A percentile compares a stretch with the other conserved stretches of the same genome.
These are phyloP conservation scores for Leishmania tropica DNA, from an alignment of 208 protist genomes.

Conservation along the genomic window DNA sequence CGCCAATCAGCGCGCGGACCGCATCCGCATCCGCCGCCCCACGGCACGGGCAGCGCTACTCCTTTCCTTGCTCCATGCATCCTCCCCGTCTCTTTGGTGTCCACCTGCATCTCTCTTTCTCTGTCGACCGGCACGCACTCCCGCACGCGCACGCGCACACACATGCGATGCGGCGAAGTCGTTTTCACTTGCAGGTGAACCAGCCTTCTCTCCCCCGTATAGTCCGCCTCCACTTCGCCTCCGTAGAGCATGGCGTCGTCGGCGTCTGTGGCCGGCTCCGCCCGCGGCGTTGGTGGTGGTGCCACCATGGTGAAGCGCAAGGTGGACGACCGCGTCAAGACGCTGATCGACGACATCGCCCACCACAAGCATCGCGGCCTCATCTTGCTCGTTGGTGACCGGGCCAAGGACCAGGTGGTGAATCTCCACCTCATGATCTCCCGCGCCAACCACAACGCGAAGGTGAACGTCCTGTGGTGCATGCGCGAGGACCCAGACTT, in stretches of 20 bases:
- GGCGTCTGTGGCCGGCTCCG: slow-evolving; percentile 52
- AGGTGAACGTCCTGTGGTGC: slow-evolving; percentile 99
- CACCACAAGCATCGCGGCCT: slow-evolving; percentile 95
- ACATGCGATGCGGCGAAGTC: neutral
- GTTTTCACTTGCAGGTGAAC: neutral
- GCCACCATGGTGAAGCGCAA: slow-evolving; percentile 69
- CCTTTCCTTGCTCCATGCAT: neutral
- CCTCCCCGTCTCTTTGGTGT: neutral
- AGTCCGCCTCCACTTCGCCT: neutral
- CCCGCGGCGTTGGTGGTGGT: slow-evolving; percentile 27
- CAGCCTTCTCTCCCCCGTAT: neutral
- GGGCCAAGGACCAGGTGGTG: slow-evolving; percentile 97
- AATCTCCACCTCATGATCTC: slow-evolving; percentile 99
- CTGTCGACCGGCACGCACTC: neutral
- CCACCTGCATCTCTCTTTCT: neutral
- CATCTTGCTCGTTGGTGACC: slow-evolving; percentile 98
- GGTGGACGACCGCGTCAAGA: slow-evolving; percentile 96
- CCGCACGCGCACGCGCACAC: neutral
- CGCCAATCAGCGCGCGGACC: too few species aligned
- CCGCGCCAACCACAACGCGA: slow-evolving; percentile 95
- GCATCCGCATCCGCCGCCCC: neutral
- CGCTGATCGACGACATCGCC: slow-evolving; percentile 98
- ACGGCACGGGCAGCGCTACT: neutral
- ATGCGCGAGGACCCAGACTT: slow-evolving; percentile 99
- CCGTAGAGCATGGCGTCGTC: slow-evolving; percentile 18